Evolutionary conservation across 495 filamentous ascomycete species (phyloP).

Genomic region (Neurospora terricola): DNA sequence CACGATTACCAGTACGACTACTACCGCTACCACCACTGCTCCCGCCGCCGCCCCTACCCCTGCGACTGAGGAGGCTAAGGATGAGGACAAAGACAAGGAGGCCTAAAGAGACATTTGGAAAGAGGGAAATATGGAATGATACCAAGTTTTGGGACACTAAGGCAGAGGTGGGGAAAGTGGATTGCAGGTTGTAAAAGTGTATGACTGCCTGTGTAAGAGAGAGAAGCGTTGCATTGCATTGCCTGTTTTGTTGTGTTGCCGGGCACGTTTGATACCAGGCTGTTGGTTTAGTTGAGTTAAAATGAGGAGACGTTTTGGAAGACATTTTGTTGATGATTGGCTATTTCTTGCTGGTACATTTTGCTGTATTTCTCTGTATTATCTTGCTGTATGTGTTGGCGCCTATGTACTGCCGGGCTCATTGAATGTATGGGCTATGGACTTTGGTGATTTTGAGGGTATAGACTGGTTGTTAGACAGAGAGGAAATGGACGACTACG

Average conservation of each 20-base stretch:
- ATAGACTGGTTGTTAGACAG: not conserved
- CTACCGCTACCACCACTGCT: not conserved
- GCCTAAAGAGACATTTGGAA: not conserved
- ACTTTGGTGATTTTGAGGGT: not conserved
- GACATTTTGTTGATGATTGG: not conserved
- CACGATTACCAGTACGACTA: not conserved
- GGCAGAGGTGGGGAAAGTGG: not conserved
- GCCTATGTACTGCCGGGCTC: not conserved
- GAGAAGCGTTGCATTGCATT: not conserved
- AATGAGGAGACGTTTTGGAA: not conserved
- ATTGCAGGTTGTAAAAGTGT: not conserved
- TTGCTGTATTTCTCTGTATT: not conserved
- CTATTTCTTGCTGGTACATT: not conserved
- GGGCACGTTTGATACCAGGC: not conserved
- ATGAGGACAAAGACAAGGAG: too few species aligned
- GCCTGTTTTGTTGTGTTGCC: not conserved
- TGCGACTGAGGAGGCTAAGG: too few species aligned
- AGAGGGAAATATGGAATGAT: not conserved
- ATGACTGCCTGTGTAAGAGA: not conserved
- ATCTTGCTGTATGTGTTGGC: not conserved
- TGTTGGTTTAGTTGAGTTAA: not conserved
- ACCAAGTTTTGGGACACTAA: not conserved
- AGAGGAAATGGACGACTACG: not conserved
- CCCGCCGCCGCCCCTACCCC: not conserved
- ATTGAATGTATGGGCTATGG: too few species aligned